Conservation (phyloP, 371 early-diverging fungal genomes). For the Mortierella sp. region DNA sequence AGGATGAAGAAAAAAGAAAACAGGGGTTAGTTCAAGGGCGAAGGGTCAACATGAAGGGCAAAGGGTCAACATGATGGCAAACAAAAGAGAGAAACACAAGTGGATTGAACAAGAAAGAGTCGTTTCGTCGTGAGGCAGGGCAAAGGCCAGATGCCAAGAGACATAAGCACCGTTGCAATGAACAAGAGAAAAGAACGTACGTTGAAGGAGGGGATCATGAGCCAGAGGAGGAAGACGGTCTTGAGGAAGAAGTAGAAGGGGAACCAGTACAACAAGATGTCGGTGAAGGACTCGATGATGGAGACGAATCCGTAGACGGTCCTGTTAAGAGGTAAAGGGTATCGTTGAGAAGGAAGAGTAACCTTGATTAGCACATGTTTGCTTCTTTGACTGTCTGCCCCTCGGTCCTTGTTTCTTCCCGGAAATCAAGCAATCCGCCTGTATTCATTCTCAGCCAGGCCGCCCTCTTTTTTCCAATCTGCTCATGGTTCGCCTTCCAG, state of each 20-base stretch:
- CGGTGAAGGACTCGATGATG: constrained; percentile 89
- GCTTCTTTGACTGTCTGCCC: neutral
- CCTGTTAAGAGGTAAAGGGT: constrained; percentile 56
- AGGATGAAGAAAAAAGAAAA: neutral
- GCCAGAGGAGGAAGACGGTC: constrained; percentile 87
- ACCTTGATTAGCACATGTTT: constrained; percentile 1
- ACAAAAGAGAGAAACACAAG: neutral
- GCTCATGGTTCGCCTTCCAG: neutral
- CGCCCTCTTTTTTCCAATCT: constrained; percentile 7
- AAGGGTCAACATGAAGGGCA: neutral
- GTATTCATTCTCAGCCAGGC: neutral
- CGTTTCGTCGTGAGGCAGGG: neutral
- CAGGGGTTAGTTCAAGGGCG: neutral
- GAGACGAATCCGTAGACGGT: constrained; percentile 89
- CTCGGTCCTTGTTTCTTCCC: constrained; percentile 9
- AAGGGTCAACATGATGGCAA: neutral
- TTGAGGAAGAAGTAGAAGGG: constrained; percentile 96
- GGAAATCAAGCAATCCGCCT: no score
- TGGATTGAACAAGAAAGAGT: neutral
- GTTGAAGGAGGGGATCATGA: constrained; percentile 82
- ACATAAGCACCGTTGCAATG: neutral
- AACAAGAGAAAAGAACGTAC: constrained; percentile 60
- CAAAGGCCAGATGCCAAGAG: neutral
- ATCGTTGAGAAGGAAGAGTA: neutral
- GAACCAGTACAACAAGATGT: constrained; percentile 88